Conservation (phyloP, 2,329 filamentous ascomycete species). For the Aspergillus pseudoglaucus region DNA sequence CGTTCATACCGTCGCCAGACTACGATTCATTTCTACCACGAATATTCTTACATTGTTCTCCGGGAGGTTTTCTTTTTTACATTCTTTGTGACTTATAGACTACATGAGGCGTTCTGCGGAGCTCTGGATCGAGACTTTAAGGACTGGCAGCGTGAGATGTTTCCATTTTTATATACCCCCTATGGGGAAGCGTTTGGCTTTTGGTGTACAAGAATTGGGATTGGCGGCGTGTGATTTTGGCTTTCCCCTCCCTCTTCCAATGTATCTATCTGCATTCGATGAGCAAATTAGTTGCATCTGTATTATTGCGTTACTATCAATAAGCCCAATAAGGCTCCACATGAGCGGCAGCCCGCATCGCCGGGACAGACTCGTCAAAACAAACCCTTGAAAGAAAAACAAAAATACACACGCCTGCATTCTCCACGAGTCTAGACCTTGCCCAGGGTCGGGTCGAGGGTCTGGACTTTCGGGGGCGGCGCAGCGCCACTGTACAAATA, state of each 20-base stretch:
- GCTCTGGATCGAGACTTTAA: background rate
- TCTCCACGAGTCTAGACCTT: background rate
- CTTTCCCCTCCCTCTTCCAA: background rate
- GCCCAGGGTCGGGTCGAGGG: too few species aligned
- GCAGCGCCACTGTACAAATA: constrained; percentile 1
- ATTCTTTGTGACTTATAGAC: constrained; percentile 7
- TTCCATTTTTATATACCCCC: background rate
- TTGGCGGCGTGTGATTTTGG: background rate
- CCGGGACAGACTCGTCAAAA: background rate
- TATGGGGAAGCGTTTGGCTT: background rate
- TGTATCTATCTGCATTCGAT: background rate
- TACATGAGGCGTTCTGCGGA: constrained; percentile 4
- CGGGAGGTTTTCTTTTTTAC: constrained; percentile 2
- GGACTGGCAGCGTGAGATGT: background rate
- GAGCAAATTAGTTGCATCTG: background rate
- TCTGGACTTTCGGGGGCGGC: constrained; percentile 22
- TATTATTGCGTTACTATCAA: background rate
- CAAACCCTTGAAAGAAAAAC: background rate
- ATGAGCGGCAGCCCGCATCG: background rate
- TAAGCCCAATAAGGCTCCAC: too few species aligned
- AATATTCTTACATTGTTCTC: constrained; percentile 16
- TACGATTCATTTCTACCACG: background rate
- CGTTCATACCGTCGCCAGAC: constrained; percentile 2
- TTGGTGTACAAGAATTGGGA: background rate
- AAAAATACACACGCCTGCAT: background rate